These are phyloP conservation scores for Saturnispora saitoi DNA, from an alignment of 805 yeast genomes.

Conservation along the genomic window DNA sequence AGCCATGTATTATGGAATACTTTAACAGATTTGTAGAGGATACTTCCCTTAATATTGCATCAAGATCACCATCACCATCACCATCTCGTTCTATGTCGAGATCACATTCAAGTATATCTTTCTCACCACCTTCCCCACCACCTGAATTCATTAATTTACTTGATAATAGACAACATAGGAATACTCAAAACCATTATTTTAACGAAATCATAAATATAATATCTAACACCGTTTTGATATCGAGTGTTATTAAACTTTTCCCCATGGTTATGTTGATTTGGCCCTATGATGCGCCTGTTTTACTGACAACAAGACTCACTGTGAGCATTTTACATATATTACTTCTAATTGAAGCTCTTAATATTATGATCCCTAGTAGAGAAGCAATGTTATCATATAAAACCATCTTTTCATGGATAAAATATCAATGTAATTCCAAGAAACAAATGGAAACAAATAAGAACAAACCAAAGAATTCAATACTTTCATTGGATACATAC, in stretches of 20 bases:
- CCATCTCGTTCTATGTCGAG: background rate
- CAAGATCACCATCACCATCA: conserved; percentile 3
- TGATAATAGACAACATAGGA: background rate
- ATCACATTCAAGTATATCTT: background rate
- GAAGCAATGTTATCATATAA: conserved; percentile 5
- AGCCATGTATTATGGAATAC: conserved; percentile 6
- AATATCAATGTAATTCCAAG: background rate
- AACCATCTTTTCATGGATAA: conserved; percentile 4
- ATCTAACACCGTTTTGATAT: conserved; percentile 60
- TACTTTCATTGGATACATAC: background rate
- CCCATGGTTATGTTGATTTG: conserved; percentile 93
- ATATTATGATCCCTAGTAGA: conserved; percentile 22
- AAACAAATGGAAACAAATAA: background rate
- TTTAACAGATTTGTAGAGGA: background rate
- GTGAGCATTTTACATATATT: conserved; percentile 26
- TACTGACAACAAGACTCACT: conserved; percentile 27
- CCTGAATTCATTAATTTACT: background rate
- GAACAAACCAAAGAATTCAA: background rate
- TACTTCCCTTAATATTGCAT: background rate
- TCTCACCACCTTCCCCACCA: conserved; percentile 6
- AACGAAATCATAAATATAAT: conserved; percentile 21
- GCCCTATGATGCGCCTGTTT: conserved; percentile 84
- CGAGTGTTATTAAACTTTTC: conserved; percentile 72
- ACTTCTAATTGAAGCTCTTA: conserved; percentile 27
- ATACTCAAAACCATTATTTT: conserved; percentile 1